Evolutionary conservation across 306 rosid species (phyloP), one percentile per base, ranked within the genome.

Genomic region (Astragalus membranaceus): DNA sequence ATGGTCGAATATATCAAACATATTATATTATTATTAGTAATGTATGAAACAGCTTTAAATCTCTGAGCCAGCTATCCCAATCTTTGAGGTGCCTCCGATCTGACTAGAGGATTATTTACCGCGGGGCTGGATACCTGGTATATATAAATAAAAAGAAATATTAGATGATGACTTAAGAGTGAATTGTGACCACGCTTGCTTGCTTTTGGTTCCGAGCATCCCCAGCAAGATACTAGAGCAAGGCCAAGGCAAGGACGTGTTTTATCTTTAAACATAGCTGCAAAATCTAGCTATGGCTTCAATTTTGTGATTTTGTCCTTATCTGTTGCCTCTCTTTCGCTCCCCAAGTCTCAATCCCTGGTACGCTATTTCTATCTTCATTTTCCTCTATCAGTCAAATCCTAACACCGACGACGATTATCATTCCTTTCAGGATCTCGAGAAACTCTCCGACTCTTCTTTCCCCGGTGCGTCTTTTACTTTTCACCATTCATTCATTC

Each of bases 261-360:
- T 26, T 29, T 66, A 66, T 49, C 72, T 66, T 13, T 0, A 33
- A 48, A 20, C 23, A 1, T 29, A 8, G 5, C 43, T 32, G 46
- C 36, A 20, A 57, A 49, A 67, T 51, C 74, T 51, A 48, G 49
- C 64, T 48, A 88, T 91, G 95, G 87, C 92, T 36, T 88, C 89
- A 41, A 76, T 81, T 61, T 76, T 80, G 53, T 83, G 83, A 76
- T 81, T 61, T 76, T 80, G 53, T 83, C 84, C 35, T 66, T 85
- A 55, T 81, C 80, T 33, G 43, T 79, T 29, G 68, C 44, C 20
- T 83, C 73, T 50, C 70, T 81, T 50, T 78, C 83, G 46, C 74
- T 83, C 52, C 84, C 80, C 8, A 78, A 82, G 61, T 82, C 75
- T 54, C 73, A 71, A 47, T 77, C 81, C 54, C 80, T 70, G 66